A percentile compares a stretch with the other conserved stretches of the same genome.
phyloP scores from a whole-genome alignment of 2,329 filamentous ascomycete genomes.

The Fusarium mundagurra region DNA sequence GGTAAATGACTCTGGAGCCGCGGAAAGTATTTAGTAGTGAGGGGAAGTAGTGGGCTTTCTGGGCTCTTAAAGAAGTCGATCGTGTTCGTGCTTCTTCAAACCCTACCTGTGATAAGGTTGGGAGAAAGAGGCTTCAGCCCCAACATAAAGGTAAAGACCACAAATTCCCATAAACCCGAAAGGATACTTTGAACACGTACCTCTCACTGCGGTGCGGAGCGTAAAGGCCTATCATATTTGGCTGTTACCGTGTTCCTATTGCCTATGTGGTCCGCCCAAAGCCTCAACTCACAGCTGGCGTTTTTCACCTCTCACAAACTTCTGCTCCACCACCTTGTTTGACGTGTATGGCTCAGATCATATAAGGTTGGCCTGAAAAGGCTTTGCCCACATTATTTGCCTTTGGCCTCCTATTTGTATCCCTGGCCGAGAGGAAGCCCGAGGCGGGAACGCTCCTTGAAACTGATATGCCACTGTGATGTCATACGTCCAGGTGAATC shows the following conservation, averaged over 20 bases:
- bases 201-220: accelerated
- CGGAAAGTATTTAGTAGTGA: background rate
- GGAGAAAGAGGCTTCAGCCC: background rate
- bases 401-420: background rate
- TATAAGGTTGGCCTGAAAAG: accelerated
- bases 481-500: background rate
- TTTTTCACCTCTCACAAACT: background rate
- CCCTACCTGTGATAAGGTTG: background rate
- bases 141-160: background rate
- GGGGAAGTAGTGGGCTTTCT: no score
- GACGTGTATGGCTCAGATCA: no score
- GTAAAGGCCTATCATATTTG: no score
- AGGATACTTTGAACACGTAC: background rate
- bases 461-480: background rate
- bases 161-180: background rate
- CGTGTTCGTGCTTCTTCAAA: background rate
- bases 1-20: no score
- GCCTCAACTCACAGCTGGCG: background rate
- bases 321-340: background rate
- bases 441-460: no score
- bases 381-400: accelerated
- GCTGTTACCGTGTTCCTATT: background rate
- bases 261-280: background rate
- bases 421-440: no score
- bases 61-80: background rate